Base-by-base conservation (phyloP, 2,329 filamentous ascomycete genomes). In the Paraphaeosphaeria minitans region DNA sequence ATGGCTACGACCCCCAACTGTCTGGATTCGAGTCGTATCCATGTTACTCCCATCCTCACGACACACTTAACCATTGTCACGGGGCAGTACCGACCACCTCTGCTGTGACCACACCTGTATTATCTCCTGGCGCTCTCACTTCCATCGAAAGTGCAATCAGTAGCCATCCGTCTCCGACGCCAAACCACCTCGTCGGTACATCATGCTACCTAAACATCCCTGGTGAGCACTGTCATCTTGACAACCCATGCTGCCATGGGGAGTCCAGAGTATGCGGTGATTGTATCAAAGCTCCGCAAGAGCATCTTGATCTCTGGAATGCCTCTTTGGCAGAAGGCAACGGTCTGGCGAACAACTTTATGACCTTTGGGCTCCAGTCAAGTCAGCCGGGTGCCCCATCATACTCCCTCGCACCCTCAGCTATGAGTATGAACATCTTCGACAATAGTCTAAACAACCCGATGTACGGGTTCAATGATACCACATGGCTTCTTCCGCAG, bases 241-340 rank as follows among this genome's bases (percentile, higher is more conserved):
- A 73, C 58, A 71, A 75, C 51, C 69, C 72, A 14, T 76, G 74
- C 50, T 76, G 74, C 51, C 74, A 76, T 64, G 71, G 71, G 2
- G 37, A 61, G 10, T 60, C 63, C 39, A 64, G 69, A 57, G 66
- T 66, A 16, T 74, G 72, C 56, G 71, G 68, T 37, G 69, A 75
- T n/a, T 65, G 57, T 35, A 64, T 67, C 10, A 66, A 61, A 21
- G 65, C 66, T n/a, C 63, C 71, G 27, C 64, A 68, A 42, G 60
- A 65, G 3, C 64, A 71, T 19, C 58, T 71, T 9, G 66, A 73
- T 22, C 27, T 70, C 1, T 74, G 70, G 71, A 68, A 68, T 43
- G 62, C 63, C 7, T 72, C 71, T 13, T 63, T 70, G 8, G 62
- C 65, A 5, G 62, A 67, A 39, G 66, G 68, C 1, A 73, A 73